phyloP scores from a whole-genome alignment of 352 stramenopile genomes.

The Phytophthora sp. region DNA sequence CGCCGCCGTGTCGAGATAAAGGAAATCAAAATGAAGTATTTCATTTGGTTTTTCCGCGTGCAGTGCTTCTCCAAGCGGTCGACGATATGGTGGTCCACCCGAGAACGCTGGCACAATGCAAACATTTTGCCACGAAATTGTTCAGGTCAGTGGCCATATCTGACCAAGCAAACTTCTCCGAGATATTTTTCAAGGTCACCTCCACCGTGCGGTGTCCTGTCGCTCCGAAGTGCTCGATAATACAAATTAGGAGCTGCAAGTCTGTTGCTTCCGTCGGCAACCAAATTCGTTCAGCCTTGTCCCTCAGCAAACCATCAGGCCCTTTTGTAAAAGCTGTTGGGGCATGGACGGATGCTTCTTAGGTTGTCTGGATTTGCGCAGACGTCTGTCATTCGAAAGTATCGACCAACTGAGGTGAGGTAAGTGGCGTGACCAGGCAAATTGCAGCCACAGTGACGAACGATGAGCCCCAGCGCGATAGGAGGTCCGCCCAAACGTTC shows the following conservation, averaged over 20 bases:
- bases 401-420: not conserved
- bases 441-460: not conserved
- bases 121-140: conserved; percentile 11
- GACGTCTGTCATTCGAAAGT: not conserved
- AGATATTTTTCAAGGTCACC: conserved; percentile 12
- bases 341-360: not conserved
- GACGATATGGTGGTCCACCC: not conserved
- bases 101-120: conserved; percentile 18
- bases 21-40: conserved; percentile 41
- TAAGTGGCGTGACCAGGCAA: not conserved
- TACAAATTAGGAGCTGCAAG: conserved; percentile 23
- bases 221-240: conserved; percentile 28
- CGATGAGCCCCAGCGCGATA: conserved; percentile 1
- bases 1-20: conserved; percentile 11
- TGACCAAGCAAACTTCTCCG: conserved; percentile 12
- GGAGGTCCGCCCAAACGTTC: conserved; percentile 12
- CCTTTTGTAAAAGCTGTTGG: not conserved
- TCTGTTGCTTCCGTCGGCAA: not conserved
- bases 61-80: conserved; percentile 22
- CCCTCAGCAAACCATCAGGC: not conserved
- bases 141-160: conserved; percentile 9
- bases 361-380: not conserved
- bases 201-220: conserved; percentile 23
- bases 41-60: conserved; percentile 41
- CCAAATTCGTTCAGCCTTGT: not conserved